Evolutionary conservation across 2,329 filamentous ascomycete genomes (phyloP).

Genomic region (Hymenoscyphus fraxineus): DNA sequence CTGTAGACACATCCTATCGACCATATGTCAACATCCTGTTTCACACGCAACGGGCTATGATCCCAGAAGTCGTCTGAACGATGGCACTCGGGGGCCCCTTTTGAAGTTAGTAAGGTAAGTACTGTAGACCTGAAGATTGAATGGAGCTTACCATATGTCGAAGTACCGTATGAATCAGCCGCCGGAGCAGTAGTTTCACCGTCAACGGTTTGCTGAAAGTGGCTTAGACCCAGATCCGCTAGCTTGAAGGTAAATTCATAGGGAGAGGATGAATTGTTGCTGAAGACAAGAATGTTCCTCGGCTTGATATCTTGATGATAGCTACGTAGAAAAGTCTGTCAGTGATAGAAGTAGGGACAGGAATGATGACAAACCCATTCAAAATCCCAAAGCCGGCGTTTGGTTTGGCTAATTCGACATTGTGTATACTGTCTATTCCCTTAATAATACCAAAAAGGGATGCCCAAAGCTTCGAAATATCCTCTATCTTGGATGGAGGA

Average conservation of each 20-base stretch:
- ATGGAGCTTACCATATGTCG: constrained; percentile 21
- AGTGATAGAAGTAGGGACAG: too few relatives aligned
- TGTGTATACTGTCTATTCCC: constrained; percentile 1
- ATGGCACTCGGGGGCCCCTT: too few relatives aligned
- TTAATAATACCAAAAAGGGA: not conserved
- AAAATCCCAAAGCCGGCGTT: constrained; percentile 23
- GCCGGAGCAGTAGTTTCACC: too few relatives aligned
- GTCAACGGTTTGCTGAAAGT: constrained; percentile 5
- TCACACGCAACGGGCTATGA: too few relatives aligned
- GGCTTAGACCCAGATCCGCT: constrained; percentile 28
- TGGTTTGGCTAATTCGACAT: not conserved
- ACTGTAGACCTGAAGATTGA: too few relatives aligned
- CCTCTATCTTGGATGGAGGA: constrained; percentile 17
- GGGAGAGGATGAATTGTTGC: constrained; percentile 5
- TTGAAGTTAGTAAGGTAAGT: too few relatives aligned
- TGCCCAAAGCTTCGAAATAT: constrained; percentile 30
- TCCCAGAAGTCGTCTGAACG: too few relatives aligned
- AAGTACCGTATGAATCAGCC: constrained; percentile 12
- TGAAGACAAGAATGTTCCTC: too few relatives aligned
- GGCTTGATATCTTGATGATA: too few relatives aligned
- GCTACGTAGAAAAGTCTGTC: too few relatives aligned
- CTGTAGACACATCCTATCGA: too few relatives aligned
- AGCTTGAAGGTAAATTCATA: constrained; percentile 27
- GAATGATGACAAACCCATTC: constrained; percentile 11
- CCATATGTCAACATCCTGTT: too few relatives aligned